phyloP scores from a whole-genome alignment of 352 stramenopile species.

The Sclerospora graminicola region DNA sequence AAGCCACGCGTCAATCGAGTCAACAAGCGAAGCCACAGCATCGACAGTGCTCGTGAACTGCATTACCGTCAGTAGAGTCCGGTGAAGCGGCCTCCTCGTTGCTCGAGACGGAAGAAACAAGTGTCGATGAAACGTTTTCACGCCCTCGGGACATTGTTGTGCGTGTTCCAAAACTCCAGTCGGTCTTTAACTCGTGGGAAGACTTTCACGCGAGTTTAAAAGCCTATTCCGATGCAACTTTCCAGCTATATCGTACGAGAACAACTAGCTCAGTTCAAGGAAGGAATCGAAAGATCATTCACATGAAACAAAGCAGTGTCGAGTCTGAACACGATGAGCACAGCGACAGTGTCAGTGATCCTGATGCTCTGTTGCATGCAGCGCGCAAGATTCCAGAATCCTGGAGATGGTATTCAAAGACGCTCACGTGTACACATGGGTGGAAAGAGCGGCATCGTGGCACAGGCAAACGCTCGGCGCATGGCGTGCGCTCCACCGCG shows the following conservation, averaged over 20 bases:
- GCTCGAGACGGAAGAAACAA: conserved; percentile 6
- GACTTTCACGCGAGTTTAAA: conserved; percentile 51
- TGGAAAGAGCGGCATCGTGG: conserved; percentile 70
- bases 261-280: conserved; percentile 62
- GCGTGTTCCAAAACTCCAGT: conserved; percentile 42
- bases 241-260: conserved; percentile 63
- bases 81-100: conserved; percentile 5
- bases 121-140: neutral
- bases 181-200: conserved; percentile 54
- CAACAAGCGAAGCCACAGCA: neutral
- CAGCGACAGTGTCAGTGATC: conserved; percentile 14
- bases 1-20: conserved; percentile 1
- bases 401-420: conserved; percentile 80
- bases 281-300: conserved; percentile 60
- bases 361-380: conserved; percentile 2
- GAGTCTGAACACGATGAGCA: conserved; percentile 29
- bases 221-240: conserved; percentile 53
- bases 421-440: conserved; percentile 67
- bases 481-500: conserved; percentile 50
- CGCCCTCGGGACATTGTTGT: conserved; percentile 37
- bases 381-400: conserved; percentile 43
- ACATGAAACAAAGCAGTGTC: conserved; percentile 23
- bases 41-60: conserved; percentile 1
- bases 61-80: neutral
- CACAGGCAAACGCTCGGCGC: conserved; percentile 48